Evolutionary conservation across 2,329 filamentous ascomycete genomes (phyloP).

Genomic region (Microcera coccophila): DNA sequence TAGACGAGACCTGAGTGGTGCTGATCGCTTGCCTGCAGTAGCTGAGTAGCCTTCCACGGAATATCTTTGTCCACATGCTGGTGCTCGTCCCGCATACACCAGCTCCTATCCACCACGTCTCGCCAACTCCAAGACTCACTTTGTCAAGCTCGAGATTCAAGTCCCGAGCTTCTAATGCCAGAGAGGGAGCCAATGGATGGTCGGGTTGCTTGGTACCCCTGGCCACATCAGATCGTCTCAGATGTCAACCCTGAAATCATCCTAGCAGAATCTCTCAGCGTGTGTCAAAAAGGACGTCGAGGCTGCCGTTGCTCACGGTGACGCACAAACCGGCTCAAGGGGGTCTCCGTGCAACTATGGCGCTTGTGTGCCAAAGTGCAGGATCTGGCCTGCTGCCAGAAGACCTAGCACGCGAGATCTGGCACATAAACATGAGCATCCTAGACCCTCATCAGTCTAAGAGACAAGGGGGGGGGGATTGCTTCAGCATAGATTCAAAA

Average conservation of each 20-base stretch:
- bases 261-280: too few relatives aligned
- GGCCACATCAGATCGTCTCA: neutral
- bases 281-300: too few relatives aligned
- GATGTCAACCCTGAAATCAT: neutral
- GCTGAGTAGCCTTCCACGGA: constrained; percentile 1
- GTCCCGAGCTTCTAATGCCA: neutral
- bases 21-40: constrained; percentile 13
- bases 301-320: neutral
- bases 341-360: constrained; percentile 3
- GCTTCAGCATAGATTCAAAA: too few relatives aligned
- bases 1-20: neutral
- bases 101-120: constrained; percentile 15
- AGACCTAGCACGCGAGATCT: constrained; percentile 14
- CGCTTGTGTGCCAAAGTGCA: constrained; percentile 8
- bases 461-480: too few relatives aligned
- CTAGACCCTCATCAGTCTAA: too few relatives aligned
- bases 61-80: constrained; percentile 11
- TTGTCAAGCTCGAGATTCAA: neutral
- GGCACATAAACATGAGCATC: constrained; percentile 10
- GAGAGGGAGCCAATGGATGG: neutral
- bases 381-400: constrained; percentile 15
- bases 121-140: neutral
- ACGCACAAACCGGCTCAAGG: constrained; percentile 1
- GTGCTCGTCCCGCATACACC: constrained; percentile 9
- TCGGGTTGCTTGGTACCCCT: neutral